Conservation (phyloP, 768 basidiomycete species). For the Pleurotus sapidus region DNA sequence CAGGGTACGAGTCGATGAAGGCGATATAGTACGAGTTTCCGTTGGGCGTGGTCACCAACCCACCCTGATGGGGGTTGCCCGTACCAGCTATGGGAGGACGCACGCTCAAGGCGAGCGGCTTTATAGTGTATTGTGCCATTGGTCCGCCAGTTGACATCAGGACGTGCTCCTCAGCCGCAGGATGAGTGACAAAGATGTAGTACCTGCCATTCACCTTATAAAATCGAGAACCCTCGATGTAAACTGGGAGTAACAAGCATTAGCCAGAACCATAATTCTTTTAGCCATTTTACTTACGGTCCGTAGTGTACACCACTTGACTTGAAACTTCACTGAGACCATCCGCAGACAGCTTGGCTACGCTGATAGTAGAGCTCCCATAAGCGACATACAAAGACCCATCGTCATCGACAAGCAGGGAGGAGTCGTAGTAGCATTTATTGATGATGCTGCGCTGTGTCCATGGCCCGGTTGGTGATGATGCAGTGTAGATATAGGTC, state of each 20-base stretch:
- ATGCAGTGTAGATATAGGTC: conserved; percentile 14
- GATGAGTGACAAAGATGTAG: conserved; percentile 15
- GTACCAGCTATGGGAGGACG: conserved; percentile 4
- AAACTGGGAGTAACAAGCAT: not conserved
- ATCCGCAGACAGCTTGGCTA: conserved; percentile 14
- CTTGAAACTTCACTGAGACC: conserved; percentile 8
- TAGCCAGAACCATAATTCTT: not conserved
- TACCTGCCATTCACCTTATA: conserved; percentile 16
- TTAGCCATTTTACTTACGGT: not conserved
- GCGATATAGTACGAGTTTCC: conserved; percentile 14
- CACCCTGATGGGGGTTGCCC: conserved; percentile 14
- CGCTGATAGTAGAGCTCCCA: conserved; percentile 9
- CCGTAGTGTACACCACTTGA: conserved; percentile 8
- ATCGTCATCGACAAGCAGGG: conserved; percentile 15
- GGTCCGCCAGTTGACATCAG: conserved; percentile 10
- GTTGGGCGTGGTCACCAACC: conserved; percentile 11
- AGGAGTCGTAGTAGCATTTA: conserved; percentile 15
- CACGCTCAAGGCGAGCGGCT: not conserved
- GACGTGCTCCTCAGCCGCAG: conserved; percentile 8
- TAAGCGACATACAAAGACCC: conserved; percentile 16
- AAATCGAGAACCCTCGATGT: conserved; percentile 13
- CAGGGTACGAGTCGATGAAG: conserved; percentile 15
- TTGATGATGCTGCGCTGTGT: conserved; percentile 11
- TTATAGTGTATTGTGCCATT: conserved; percentile 13
- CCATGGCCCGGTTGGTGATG: conserved; percentile 13